Conservation (phyloP, 2,329 filamentous ascomycete species). For the Stagonosporopsis cucurbitacearum region DNA sequence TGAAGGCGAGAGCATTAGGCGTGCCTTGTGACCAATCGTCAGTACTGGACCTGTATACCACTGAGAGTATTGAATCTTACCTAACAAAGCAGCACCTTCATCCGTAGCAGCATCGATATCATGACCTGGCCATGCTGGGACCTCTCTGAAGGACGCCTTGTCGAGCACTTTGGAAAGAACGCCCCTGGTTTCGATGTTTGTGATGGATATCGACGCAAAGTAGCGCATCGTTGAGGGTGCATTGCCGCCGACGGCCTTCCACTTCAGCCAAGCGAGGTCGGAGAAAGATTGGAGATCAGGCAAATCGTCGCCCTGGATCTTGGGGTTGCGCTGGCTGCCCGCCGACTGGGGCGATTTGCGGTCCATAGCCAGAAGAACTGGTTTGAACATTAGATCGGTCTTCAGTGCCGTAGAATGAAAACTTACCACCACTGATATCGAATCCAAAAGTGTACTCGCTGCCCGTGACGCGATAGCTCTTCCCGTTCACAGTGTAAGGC, state of each 20-base stretch:
- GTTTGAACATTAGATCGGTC: neutral
- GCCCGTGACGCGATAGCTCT: slow-evolving; percentile 7
- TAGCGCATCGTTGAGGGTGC: slow-evolving; percentile 9
- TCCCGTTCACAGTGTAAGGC: neutral
- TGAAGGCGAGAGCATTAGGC: slow-evolving; percentile 14
- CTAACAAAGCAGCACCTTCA: slow-evolving; percentile 6
- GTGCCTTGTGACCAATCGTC: slow-evolving; percentile 6
- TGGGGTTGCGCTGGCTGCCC: slow-evolving; percentile 8
- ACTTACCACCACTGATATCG: slow-evolving; percentile 6
- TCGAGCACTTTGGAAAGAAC: slow-evolving; percentile 2
- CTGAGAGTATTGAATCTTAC: neutral
- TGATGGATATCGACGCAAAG: slow-evolving; percentile 6
- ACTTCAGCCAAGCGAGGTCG: slow-evolving; percentile 13
- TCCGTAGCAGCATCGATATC: slow-evolving; percentile 2
- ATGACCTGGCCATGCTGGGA: slow-evolving; percentile 9
- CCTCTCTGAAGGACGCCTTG: neutral
- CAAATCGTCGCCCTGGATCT: slow-evolving; percentile 5
- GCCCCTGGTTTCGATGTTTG: slow-evolving; percentile 4
- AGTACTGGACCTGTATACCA: neutral
- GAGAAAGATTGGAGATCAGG: slow-evolving; percentile 11
- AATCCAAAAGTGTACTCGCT: slow-evolving; percentile 14
- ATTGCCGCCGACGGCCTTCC: neutral
- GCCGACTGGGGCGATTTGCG: slow-evolving; percentile 15
- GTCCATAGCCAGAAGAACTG: slow-evolving; percentile 12
- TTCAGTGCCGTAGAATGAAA: neutral